Percentiles rank a stretch among this genome's conserved stretches.
Conservation (phyloP, 768 basidiomycete genomes). For the Tulasnella calospora region DNA sequence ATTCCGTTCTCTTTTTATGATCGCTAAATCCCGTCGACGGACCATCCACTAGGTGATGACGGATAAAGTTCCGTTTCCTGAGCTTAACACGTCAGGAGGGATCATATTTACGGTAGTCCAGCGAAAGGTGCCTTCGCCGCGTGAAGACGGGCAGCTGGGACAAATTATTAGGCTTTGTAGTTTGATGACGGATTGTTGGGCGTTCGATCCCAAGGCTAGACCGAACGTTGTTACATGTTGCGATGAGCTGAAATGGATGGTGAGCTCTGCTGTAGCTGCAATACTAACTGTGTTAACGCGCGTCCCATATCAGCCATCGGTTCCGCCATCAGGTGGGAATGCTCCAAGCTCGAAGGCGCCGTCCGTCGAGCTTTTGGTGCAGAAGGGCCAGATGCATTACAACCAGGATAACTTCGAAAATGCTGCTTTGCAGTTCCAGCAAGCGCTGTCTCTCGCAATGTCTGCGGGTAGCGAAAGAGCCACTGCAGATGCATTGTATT, state of each 20-base stretch:
- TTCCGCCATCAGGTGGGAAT: neutral
- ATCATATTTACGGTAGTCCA: neutral
- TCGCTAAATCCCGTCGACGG: neutral
- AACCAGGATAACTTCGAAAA: neutral
- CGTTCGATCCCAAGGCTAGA: neutral
- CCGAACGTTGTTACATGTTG: neutral
- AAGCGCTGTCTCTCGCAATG: neutral
- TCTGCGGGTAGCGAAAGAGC: neutral
- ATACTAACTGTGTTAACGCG: neutral
- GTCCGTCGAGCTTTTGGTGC: neutral
- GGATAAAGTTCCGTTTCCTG: neutral
- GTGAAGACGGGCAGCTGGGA: neutral
- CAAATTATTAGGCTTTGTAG: neutral
- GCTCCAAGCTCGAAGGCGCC: no score
- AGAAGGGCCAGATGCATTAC: neutral
- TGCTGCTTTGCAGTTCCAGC: neutral
- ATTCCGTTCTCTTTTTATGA: neutral
- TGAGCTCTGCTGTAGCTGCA: neutral
- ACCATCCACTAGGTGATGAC: neutral
- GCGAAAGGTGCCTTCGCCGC: neutral
- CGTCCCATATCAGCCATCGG: neutral
- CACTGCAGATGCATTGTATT: neutral
- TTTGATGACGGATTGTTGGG: neutral
- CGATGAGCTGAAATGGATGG: neutral
- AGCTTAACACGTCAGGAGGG: neutral